phyloP scores from a whole-genome alignment of 176 grass and related monocot species.

The Avena insularis region DNA sequence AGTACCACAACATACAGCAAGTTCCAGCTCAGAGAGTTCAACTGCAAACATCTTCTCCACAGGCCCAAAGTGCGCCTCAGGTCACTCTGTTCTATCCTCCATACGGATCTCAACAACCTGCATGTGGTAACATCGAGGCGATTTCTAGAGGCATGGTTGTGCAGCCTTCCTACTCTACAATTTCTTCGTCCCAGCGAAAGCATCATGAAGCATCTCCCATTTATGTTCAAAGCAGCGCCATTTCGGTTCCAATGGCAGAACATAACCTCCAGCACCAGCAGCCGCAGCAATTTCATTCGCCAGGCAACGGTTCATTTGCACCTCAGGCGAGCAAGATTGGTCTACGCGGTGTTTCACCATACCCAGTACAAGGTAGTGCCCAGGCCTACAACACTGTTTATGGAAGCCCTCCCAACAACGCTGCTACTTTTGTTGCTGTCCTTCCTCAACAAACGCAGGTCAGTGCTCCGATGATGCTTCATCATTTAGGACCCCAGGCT shows the following conservation, averaged over 20 bases:
- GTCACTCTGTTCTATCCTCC: conserved; percentile 65
- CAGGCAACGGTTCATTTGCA: conserved; percentile 53
- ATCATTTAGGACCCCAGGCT: conserved; percentile 56
- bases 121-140: conserved; percentile 58
- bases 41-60: conserved; percentile 57
- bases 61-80: conserved; percentile 70
- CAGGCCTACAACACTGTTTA: conserved; percentile 56
- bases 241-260: conserved; percentile 49
- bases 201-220: conserved; percentile 64
- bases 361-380: conserved; percentile 54
- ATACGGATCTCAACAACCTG: conserved; percentile 67
- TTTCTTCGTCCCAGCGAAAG: conserved; percentile 56
- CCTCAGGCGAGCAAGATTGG: conserved; percentile 59
- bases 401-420: conserved; percentile 54
- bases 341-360: conserved; percentile 54
- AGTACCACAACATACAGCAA: conserved; percentile 59
- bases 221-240: conserved; percentile 64
- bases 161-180: conserved; percentile 66
- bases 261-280: conserved; percentile 42
- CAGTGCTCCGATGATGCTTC: conserved; percentile 51
- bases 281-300: conserved; percentile 41
- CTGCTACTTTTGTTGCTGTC: conserved; percentile 41
- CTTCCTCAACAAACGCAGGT: conserved; percentile 57
- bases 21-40: conserved; percentile 55
- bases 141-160: conserved; percentile 57